Percentiles rank a stretch among this genome's conserved stretches.
Evolutionary conservation across 1,139 yeast species (phyloP).

Genomic region (Blastobotrys persicus): DNA sequence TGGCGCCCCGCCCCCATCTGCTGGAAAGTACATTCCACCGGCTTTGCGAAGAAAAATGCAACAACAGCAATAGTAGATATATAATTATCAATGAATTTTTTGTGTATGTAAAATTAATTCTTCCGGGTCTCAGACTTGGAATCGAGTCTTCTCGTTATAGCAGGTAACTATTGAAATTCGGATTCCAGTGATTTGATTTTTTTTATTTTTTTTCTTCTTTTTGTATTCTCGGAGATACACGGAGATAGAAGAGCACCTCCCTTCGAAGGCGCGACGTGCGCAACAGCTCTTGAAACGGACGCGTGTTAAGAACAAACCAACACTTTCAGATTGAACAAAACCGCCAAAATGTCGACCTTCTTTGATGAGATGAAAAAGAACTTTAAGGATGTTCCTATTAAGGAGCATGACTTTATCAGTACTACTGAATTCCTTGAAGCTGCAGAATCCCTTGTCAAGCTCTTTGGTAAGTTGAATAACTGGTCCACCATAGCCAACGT

Average conservation of each 20-base stretch:
- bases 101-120: not conserved
- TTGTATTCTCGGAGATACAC: not conserved
- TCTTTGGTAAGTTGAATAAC: slow-evolving; percentile 52
- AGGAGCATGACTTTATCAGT: slow-evolving; percentile 51
- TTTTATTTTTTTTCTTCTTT: too few relatives aligned
- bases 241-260: not conserved
- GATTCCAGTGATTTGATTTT: too few relatives aligned
- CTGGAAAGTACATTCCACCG: slow-evolving; percentile 12
- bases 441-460: slow-evolving; percentile 74
- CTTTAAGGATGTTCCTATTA: slow-evolving; percentile 70
- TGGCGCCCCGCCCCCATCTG: slow-evolving; percentile 5
- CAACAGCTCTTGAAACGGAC: not conserved
- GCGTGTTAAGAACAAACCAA: not conserved
- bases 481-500: too few relatives aligned
- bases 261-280: not conserved
- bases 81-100: not conserved
- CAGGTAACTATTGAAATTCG: too few relatives aligned
- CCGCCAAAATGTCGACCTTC: slow-evolving; percentile 45
- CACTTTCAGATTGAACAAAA: too few relatives aligned
- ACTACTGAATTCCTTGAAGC: slow-evolving; percentile 81
- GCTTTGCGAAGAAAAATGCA: not conserved
- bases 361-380: slow-evolving; percentile 74
- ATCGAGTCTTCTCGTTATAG: too few relatives aligned
- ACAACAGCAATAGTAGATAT: not conserved
- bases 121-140: too few relatives aligned